phyloP scores from a whole-genome alignment of 495 filamentous ascomycete genomes.

The Daldinia caldariorum region DNA sequence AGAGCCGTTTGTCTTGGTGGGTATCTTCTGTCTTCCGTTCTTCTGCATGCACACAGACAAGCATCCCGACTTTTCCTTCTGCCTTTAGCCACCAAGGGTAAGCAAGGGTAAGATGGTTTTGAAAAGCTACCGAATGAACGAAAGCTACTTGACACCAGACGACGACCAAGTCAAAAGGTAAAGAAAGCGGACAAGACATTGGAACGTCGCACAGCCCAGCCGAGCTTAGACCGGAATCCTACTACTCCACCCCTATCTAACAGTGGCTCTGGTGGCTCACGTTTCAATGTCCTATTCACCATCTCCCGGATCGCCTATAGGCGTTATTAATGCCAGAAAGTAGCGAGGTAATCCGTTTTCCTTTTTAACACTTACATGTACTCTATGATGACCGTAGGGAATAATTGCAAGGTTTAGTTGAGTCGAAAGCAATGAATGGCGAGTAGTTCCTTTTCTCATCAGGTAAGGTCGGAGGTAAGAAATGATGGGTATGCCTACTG shows the following conservation, averaged over 20 bases:
- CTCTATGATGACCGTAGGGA: constrained; percentile 44
- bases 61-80: constrained; percentile 54
- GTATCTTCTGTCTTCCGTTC: constrained; percentile 55
- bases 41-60: constrained; percentile 33
- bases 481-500: constrained; percentile 50
- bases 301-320: constrained; percentile 11
- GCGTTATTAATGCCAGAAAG: constrained; percentile 19
- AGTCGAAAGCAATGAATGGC: constrained; percentile 33
- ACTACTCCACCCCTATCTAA: constrained; percentile 4
- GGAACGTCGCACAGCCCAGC: neutral
- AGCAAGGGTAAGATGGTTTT: constrained; percentile 58
- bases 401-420: constrained; percentile 34
- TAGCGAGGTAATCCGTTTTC: constrained; percentile 46
- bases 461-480: constrained; percentile 81
- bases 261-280: neutral
- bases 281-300: constrained; percentile 16
- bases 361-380: constrained; percentile 35
- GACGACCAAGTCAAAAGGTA: constrained; percentile 34
- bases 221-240: constrained; percentile 1
- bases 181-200: constrained; percentile 17
- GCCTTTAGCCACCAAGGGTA: constrained; percentile 71
- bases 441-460: constrained; percentile 38
- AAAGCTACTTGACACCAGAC: constrained; percentile 16
- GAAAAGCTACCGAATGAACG: constrained; percentile 24
- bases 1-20: constrained; percentile 57